These are phyloP conservation scores for Saccharomyces pastorianus DNA, from an alignment of 1,139 yeast genomes.

Conservation along the genomic window DNA sequence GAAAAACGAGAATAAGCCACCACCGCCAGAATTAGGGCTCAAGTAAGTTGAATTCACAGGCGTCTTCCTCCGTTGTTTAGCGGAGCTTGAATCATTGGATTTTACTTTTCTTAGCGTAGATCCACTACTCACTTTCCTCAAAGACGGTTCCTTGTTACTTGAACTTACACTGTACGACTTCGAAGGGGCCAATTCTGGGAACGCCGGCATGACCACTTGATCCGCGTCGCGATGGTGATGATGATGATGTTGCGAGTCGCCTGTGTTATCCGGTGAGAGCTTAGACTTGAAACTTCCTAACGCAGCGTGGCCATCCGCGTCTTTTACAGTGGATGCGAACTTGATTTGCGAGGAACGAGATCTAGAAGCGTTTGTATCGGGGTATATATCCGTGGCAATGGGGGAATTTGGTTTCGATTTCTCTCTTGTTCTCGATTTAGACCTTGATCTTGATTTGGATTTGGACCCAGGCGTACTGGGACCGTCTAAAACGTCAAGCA, in stretches of 20 bases:
- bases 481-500: constrained; percentile 16
- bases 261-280: neutral
- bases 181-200: neutral
- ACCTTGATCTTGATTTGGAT: neutral
- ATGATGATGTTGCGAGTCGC: neutral
- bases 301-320: constrained; percentile 14
- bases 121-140: constrained; percentile 2
- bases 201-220: neutral
- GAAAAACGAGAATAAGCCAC: constrained; percentile 4
- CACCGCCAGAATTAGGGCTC: neutral
- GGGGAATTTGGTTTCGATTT: neutral
- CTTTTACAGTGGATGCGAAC: constrained; percentile 16
- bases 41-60: neutral
- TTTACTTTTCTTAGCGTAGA: constrained; percentile 9
- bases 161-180: constrained; percentile 3
- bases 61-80: neutral
- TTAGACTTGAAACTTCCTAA: constrained; percentile 7
- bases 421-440: neutral
- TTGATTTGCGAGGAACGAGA: constrained; percentile 16
- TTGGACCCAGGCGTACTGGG: neutral
- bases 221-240: neutral
- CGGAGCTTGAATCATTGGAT: constrained; percentile 13
- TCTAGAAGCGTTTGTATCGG: neutral
- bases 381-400: neutral
- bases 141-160: constrained; percentile 4